Percentiles rank a stretch among this genome's conserved stretches.
phyloP scores from a whole-genome alignment of 148 eudicot genomes.

The Rhododendron vialii region DNA sequence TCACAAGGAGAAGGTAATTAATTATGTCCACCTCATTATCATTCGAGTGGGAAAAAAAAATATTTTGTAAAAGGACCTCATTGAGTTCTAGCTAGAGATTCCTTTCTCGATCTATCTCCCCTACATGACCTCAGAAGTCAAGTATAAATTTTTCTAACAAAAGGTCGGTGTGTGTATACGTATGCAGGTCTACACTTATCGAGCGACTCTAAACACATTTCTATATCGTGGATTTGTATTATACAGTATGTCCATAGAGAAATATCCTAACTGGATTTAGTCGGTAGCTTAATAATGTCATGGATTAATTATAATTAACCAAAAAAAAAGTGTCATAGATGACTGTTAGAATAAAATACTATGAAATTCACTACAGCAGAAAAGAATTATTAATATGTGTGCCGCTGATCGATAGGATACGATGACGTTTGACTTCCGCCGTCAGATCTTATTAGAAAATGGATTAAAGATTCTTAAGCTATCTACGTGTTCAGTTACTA shows the following conservation, averaged over 20 bases:
- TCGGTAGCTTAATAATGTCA: not conserved
- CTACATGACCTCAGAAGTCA: not conserved
- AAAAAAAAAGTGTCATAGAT: not conserved
- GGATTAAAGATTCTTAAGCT: not conserved
- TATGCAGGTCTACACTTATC: not conserved
- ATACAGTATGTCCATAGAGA: not conserved
- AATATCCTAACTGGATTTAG: not conserved
- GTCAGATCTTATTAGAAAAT: slow-evolving; percentile 8
- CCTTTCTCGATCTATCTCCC: not conserved
- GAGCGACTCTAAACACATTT: not conserved
- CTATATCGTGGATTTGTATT: not conserved
- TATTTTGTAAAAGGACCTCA: not conserved
- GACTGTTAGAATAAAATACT: not conserved
- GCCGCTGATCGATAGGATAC: not conserved
- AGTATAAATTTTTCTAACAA: not conserved
- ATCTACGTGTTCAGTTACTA: not conserved
- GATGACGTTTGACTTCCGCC: slow-evolving; percentile 11
- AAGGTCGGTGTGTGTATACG: not conserved
- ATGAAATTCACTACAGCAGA: not conserved
- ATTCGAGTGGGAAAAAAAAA: not conserved
- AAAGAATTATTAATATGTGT: not conserved
- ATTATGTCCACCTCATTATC: too few relatives aligned
- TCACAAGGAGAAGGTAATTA: too few relatives aligned
- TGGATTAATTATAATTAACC: not conserved
- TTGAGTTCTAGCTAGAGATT: not conserved